phyloP scores from a whole-genome alignment of 352 stramenopile genomes.

The Globisporangium polare region DNA sequence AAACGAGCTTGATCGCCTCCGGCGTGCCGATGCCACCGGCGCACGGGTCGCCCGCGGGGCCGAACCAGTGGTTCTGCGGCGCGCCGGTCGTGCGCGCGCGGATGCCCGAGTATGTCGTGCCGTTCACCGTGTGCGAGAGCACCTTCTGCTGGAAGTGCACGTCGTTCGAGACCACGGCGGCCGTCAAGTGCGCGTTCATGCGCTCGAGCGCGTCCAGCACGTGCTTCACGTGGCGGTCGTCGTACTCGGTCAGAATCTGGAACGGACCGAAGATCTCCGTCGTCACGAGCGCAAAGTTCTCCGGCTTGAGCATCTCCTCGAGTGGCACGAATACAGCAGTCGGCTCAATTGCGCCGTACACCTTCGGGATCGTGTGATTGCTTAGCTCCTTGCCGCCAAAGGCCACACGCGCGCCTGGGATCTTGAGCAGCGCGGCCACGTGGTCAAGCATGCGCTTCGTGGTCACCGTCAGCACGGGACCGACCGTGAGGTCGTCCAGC shows the following conservation, averaged over 20 bases:
- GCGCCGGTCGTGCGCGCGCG: conserved; percentile 94
- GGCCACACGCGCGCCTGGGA: conserved; percentile 92
- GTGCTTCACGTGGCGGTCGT: conserved; percentile 87
- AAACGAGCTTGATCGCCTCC: conserved; percentile 98
- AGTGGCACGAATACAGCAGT: conserved; percentile 98
- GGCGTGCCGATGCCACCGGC: conserved; percentile 97
- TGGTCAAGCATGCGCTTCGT: conserved; percentile 96
- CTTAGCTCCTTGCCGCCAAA: conserved; percentile 93
- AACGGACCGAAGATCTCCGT: conserved; percentile 99
- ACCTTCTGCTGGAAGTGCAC: conserved; percentile 92
- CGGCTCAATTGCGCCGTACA: conserved; percentile 96
- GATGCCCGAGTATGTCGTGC: conserved; percentile 97
- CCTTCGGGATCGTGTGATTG: conserved; percentile 93
- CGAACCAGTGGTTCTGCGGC: conserved; percentile 96
- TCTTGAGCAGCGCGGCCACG: conserved; percentile 86
- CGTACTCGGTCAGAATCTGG: conserved; percentile 94
- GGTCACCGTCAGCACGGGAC: conserved; percentile 95
- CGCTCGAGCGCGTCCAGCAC: conserved; percentile 94
- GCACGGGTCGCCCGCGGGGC: conserved; percentile 94
- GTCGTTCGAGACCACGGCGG: conserved; percentile 97
- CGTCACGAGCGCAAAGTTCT: conserved; percentile 93
- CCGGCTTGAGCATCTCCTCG: conserved; percentile 92
- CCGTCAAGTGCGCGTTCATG: conserved; percentile 97
- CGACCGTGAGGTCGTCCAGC: conserved; percentile 94
- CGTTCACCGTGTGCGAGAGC: conserved; percentile 97